phyloP scores from a whole-genome alignment of 805 yeast species.

The Cyberlindnera nakhonratchasimensis region DNA sequence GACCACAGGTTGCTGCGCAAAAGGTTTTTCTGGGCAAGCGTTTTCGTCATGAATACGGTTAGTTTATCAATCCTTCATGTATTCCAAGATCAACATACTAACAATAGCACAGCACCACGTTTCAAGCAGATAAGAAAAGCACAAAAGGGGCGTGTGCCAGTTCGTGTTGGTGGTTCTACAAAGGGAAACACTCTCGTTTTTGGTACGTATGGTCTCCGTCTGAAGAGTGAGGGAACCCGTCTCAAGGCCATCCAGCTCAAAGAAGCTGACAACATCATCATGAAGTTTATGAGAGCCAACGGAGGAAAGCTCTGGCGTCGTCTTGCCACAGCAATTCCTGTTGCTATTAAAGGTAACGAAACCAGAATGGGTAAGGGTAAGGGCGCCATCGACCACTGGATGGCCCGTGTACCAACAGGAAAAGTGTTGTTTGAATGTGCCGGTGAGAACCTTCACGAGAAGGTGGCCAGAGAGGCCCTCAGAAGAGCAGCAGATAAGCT shows the following conservation, averaged over 20 bases:
- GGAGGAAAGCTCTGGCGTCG: conserved; percentile 77
- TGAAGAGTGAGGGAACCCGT: conserved; percentile 84
- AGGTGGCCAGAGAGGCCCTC: conserved; percentile 84
- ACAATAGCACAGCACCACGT: conserved; percentile 25
- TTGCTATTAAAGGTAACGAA: conserved; percentile 95
- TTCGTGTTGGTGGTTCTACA: conserved; percentile 89
- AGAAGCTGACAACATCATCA: conserved; percentile 85
- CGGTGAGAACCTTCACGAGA: conserved; percentile 76
- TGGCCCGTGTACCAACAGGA: conserved; percentile 93
- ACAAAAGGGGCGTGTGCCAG: conserved; percentile 92
- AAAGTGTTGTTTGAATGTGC: conserved; percentile 83
- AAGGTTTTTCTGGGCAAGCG: conserved; percentile 23
- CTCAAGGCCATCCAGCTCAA: conserved; percentile 82
- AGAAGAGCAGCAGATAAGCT: conserved; percentile 88
- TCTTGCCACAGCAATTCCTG: conserved; percentile 79
- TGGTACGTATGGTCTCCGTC: conserved; percentile 83
- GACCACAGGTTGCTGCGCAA: conserved; percentile 14
- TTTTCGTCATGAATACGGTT: conserved; percentile 27
- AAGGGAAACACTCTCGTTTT: conserved; percentile 81
- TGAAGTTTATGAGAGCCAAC: conserved; percentile 78
- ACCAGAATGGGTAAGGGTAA: conserved; percentile 99
- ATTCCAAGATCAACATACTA: not conserved
- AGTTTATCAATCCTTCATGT: not conserved
- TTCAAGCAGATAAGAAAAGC: conserved; percentile 51
- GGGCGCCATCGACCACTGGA: conserved; percentile 97